Base-by-base conservation (phyloP, 768 basidiomycete genomes). In the Tylopilus sp. region DNA sequence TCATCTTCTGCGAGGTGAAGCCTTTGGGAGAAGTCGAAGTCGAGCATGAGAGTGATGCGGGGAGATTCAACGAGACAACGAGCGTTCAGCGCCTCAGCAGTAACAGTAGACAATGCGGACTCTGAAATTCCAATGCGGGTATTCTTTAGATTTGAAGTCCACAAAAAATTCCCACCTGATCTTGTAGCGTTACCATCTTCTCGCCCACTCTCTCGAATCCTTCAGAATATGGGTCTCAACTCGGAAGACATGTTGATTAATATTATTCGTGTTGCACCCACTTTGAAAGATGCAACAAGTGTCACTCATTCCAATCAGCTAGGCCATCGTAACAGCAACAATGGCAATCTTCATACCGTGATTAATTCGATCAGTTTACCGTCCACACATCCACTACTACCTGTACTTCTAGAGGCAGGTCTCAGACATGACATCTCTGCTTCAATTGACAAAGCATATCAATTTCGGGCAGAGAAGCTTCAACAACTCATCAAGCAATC, bases 101-200 rank as follows among this genome's bases (percentile, higher is more conserved):
- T 18, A 12, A 5, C 2, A 7, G 18, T 17, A 21, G 28, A 39
- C 55, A 58, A 53, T 57, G 57, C 57, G 57, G 57, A 57, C 52
- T 43, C 47, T 44, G 47, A 58, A n/a, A n/a, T n/a, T n/a, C n/a
- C n/a, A n/a, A n/a, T n/a, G n/a, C n/a, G n/a, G n/a, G n/a, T n/a
- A n/a, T n/a, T n/a, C n/a, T n/a, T n/a, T n/a, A n/a, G n/a, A n/a
- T n/a, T n/a, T n/a, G n/a, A n/a, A n/a, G n/a, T n/a, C n/a, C n/a
- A n/a, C n/a, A n/a, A n/a, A n/a, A n/a, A n/a, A n/a, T n/a, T n/a
- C n/a, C n/a, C n/a, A n/a, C n/a, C n/a, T n/a, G n/a, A n/a, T n/a
- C n/a, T n/a, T n/a, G n/a, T n/a, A n/a, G n/a, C n/a, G n/a, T n/a
- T n/a, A n/a, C n/a, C n/a, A n/a, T 28, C 28, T 10, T 10, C 28